Percentiles rank a stretch among this genome's conserved stretches.
Conservation (phyloP, 768 basidiomycete species). For the Lactarius hatsudake region DNA sequence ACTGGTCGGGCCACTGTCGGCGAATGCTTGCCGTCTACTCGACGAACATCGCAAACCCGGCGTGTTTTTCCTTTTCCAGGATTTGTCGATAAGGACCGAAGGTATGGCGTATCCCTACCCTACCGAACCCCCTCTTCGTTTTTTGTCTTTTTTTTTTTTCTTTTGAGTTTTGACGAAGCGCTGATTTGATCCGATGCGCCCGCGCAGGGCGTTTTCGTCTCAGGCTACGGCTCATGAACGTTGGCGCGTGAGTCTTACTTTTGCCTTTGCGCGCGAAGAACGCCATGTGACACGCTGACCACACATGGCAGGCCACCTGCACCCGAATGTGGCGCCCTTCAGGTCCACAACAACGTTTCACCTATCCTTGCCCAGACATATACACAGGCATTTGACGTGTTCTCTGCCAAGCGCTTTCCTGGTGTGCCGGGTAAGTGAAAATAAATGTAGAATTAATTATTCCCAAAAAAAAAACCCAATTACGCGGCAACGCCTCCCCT, state of each 20-base stretch:
- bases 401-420: conserved; percentile 91
- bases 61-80: conserved; percentile 94
- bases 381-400: conserved; percentile 82
- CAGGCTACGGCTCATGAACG: conserved; percentile 83
- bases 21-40: conserved; percentile 78
- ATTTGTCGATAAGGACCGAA: conserved; percentile 91
- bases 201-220: conserved; percentile 78
- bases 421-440: conserved; percentile 75
- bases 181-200: conserved; percentile 21
- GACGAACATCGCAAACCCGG: conserved; percentile 86
- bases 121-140: conserved; percentile 14
- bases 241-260: conserved; percentile 73
- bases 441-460: background rate
- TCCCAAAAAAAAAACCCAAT: background rate
- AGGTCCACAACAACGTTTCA: conserved; percentile 65
- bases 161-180: conserved; percentile 7
- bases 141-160: background rate
- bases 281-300: conserved; percentile 2
- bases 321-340: conserved; percentile 62
- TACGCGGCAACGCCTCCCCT: background rate
- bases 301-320: conserved; percentile 43
- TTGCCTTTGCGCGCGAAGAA: conserved; percentile 8
- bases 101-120: conserved; percentile 42
- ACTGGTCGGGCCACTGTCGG: conserved; percentile 83
- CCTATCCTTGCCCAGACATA: conserved; percentile 83